These are phyloP conservation scores for Hemileccinum impolitum DNA, from an alignment of 768 basidiomycete genomes.

Conservation along the genomic window DNA sequence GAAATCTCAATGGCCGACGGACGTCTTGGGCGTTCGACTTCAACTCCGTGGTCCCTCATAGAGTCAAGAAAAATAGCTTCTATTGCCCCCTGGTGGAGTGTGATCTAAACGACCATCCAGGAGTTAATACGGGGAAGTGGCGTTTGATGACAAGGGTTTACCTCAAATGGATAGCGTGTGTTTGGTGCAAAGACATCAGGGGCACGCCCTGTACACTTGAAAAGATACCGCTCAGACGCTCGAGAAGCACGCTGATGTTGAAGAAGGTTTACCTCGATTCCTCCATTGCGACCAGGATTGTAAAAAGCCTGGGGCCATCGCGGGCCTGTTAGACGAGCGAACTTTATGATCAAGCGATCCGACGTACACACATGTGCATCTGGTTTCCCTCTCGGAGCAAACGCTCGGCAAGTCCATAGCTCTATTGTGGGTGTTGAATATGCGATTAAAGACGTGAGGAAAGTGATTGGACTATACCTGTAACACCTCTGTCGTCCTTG, in stretches of 20 bases:
- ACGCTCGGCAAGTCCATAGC: conserved; percentile 71
- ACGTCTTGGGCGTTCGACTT: conserved; percentile 35
- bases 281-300: conserved; percentile 57
- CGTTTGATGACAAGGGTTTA: conserved; percentile 16
- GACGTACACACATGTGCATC: conserved; percentile 63
- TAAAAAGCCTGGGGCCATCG: conserved; percentile 59
- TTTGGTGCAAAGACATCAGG: conserved; percentile 59
- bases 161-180: conserved; percentile 73
- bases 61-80: conserved; percentile 42
- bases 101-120: conserved; percentile 19
- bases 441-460: not conserved
- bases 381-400: conserved; percentile 63
- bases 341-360: not conserved
- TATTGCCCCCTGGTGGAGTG: conserved; percentile 41
- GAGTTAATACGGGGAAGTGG: not conserved
- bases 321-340: not conserved
- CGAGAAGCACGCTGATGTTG: not conserved
- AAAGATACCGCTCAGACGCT: conserved; percentile 1
- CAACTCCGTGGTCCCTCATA: conserved; percentile 27
- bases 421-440: conserved; percentile 37
- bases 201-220: conserved; percentile 58
- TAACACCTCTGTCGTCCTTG: conserved; percentile 52
- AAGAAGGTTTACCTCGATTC: conserved; percentile 48
- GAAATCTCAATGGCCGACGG: conserved; percentile 33
- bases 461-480: conserved; percentile 32